A percentile compares a stretch with the other conserved stretches of the same genome.
phyloP scores from a whole-genome alignment of 257 asterid genomes.

The Penstemon eatonii region DNA sequence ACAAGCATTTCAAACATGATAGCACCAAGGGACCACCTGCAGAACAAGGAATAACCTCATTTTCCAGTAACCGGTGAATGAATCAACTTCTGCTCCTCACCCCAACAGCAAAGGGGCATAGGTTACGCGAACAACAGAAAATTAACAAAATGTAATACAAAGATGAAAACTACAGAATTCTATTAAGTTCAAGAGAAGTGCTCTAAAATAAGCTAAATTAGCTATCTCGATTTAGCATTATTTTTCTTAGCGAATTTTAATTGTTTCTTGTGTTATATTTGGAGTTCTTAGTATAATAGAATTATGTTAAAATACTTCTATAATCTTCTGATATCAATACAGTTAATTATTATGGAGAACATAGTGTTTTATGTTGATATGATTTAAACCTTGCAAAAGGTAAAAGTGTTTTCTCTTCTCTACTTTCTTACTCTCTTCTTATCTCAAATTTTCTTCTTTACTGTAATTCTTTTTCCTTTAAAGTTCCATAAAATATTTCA shows the following conservation, averaged over 20 bases:
- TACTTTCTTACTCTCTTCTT: no score
- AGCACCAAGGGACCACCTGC: conserved; percentile 99
- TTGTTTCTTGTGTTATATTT: not conserved
- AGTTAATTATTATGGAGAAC: no score
- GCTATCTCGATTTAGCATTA: no score
- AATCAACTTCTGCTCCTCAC: conserved; percentile 19
- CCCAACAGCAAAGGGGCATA: not conserved
- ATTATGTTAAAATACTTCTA: not conserved
- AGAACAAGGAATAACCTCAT: conserved; percentile 28
- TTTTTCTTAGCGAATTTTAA: not conserved
- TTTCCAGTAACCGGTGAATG: conserved; percentile 23
- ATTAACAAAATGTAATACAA: no score
- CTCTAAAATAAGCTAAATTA: no score
- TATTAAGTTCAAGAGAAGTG: no score
- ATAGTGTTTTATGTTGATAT: no score
- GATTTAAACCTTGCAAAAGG: no score
- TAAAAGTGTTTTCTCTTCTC: not conserved
- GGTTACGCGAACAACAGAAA: not conserved
- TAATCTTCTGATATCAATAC: no score
- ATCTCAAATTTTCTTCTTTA: not conserved
- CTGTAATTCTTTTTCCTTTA: not conserved
- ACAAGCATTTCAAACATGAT: conserved; percentile 99
- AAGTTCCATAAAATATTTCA: not conserved
- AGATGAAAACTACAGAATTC: no score
- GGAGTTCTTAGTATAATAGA: not conserved